Evolutionary conservation across 2,329 filamentous ascomycete genomes (phyloP), one percentile per base, ranked within the genome.

Genomic region (Xylariaceae sp.): DNA sequence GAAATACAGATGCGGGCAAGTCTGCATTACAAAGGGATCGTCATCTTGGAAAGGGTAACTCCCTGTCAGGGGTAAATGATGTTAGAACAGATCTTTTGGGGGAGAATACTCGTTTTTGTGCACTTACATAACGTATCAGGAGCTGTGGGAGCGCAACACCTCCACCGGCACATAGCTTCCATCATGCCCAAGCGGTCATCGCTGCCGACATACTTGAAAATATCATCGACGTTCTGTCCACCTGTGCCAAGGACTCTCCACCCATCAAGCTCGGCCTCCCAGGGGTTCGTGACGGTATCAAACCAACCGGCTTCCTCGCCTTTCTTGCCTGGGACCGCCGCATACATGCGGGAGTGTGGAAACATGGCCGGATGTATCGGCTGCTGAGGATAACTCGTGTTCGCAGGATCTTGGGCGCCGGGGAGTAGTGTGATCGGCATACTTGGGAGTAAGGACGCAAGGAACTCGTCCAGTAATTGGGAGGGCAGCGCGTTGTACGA

Each of bases 1-100:
- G 64, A 98, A 88, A 69, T 89, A 97, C 23, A 98, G 73, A 60
- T 98, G 92, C 2, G 93, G 93, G 52, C 88, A 95, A 16, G 82
- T 72, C 52, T 84, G 80, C 58, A 98, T 76, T 35, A 97, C 85
- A 61, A 97, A 94, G 1, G 88, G 90, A 61, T 98, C 94, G 40
- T 89, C 80, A 16, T 93, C 87, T 67, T 97, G 91, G 67, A 95
- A 98, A 0, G 93, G 93, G 62, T 97, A 98, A 61, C 87, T 91
- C 88, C 88, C 88, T 91, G 27, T 32, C 22, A 14, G 25, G 29
- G 11, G 6, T 19, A 3, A 16, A 4, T 6, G 10, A 22, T 21
- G 16, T 35, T 12, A 37, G 20, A 19, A 16, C 19, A 7, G n/a
- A 16, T n/a, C 14, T 20, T 7, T 5, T 29, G 16, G 16, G 27